These are phyloP conservation scores for Paspalum vaginatum DNA, from an alignment of 176 grass and related monocot genomes.

Conservation along the genomic window DNA sequence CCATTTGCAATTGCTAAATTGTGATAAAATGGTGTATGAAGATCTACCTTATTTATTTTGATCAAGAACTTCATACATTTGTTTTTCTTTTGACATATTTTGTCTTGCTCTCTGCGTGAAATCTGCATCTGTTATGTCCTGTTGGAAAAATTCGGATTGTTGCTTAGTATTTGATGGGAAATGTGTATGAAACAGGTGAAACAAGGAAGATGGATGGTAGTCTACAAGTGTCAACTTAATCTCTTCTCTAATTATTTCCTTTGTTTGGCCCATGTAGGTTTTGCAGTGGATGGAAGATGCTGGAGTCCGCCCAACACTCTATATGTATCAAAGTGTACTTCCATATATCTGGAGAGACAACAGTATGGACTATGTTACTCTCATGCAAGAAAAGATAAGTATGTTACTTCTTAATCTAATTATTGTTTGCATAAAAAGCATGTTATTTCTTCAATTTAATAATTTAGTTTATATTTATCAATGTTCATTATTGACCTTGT, in stretches of 20 bases:
- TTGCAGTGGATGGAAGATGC: slow-evolving; percentile 98
- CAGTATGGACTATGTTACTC: slow-evolving; percentile 65
- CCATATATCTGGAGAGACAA: slow-evolving; percentile 83
- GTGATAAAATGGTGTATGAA: background rate
- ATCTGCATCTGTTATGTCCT: background rate
- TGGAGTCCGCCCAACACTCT: slow-evolving; percentile 63
- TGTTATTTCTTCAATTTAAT: slow-evolving; percentile 12
- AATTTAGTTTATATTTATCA: slow-evolving; percentile 26
- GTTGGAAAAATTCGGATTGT: background rate
- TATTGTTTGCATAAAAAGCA: slow-evolving; percentile 9
- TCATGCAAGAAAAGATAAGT: slow-evolving; percentile 88
- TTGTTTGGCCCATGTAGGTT: slow-evolving; percentile 54
- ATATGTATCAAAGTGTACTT: slow-evolving; percentile 81
- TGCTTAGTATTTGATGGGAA: background rate
- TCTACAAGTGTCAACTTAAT: slow-evolving; percentile 21
- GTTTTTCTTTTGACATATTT: slow-evolving; percentile 13
- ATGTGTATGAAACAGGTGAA: slow-evolving; percentile 17
- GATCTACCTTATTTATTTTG: background rate
- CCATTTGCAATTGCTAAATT: slow-evolving; percentile 22
- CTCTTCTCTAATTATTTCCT: slow-evolving; percentile 5
- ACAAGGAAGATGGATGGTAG: background rate
- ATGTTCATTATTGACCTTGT: slow-evolving; percentile 1
- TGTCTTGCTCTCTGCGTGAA: slow-evolving; percentile 9
- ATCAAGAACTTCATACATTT: background rate
- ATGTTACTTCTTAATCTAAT: slow-evolving; percentile 35